Base-by-base conservation (phyloP, 805 yeast species). In the Komagataella pastoris region DNA sequence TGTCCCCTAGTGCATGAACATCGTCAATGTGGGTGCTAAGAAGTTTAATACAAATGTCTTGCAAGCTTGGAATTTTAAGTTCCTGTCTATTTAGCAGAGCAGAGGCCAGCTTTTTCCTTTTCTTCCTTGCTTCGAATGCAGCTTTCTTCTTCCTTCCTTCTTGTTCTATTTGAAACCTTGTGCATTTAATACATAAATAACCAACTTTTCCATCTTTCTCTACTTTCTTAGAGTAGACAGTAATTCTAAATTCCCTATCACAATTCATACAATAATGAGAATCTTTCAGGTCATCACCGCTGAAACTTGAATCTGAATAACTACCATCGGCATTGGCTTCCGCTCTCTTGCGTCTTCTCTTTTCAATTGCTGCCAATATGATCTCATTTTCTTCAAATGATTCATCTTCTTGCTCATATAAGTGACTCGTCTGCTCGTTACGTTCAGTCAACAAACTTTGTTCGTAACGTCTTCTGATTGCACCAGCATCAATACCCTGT, bases 401-500 rank as follows among this genome's bases (percentile, higher is more conserved):
- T 17, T 58, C 60, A 50, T 56, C 59, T 59, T 56, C 59, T 59
- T 24, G 49, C 58, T 40, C 55, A 58, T 10, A 53, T 59, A n/a
- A 50, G 14, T 54, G 60, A 40, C 53, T 58, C 18, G 48, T 55
- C 54, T 63, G 54, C 64, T 70, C 74, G 53, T 74, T 62, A 47
- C 58, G 56, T 45, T 58, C 51, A n/a, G 17, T 10, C 47, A 10
- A n/a, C 18, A 21, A 19, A 19, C 61, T 57, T 40, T 57, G 61
- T 52, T 65, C 68, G 50, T 63, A 63, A 51, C 72, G 56, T 49
- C 69, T 68, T 60, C 89, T 73, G 62, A 88, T 88, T 46, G 79
- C 81, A 53, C 81, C 88, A 1, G 96, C 88, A 60, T 72, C 85
- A 67, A 90, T 90, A 43, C 97, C 97, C 65, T 89, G 95, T 52